These are phyloP conservation scores for Mimosa bimucronata DNA, from an alignment of 306 rosid genomes.

Conservation along the genomic window DNA sequence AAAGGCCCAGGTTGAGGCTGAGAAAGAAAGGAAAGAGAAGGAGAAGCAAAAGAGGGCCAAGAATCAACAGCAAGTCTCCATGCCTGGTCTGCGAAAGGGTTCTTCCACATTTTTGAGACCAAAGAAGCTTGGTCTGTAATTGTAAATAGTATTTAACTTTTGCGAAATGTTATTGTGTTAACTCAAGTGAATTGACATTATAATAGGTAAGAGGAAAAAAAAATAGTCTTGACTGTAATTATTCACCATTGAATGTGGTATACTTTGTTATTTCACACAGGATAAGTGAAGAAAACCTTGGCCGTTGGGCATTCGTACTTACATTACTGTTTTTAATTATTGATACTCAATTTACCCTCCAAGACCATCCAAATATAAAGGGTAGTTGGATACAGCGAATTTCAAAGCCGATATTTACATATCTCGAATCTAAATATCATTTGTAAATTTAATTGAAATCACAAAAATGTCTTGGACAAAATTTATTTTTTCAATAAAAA, in stretches of 20 bases:
- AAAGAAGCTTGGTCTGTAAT: slow-evolving; percentile 78
- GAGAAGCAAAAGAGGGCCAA: slow-evolving; percentile 68
- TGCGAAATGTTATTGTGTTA: slow-evolving; percentile 5
- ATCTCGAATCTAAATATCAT: too few relatives aligned
- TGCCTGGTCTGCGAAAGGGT: slow-evolving; percentile 78
- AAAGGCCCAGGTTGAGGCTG: slow-evolving; percentile 74
- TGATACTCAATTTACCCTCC: too few relatives aligned
- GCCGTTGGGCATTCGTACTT: too few relatives aligned
- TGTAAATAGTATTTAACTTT: slow-evolving; percentile 22
- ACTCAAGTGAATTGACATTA: not conserved
- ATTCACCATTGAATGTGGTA: not conserved
- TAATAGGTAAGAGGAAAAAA: not conserved
- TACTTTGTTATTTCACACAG: not conserved
- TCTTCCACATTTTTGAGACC: slow-evolving; percentile 85
- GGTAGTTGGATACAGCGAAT: too few relatives aligned
- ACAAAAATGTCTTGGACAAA: too few relatives aligned
- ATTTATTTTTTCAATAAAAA: too few relatives aligned
- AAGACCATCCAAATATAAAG: too few relatives aligned
- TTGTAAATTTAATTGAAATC: too few relatives aligned
- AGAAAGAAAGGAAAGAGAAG: slow-evolving; percentile 55
- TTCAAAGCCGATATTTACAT: too few relatives aligned
- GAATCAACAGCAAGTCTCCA: slow-evolving; percentile 77
- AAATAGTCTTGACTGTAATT: slow-evolving; percentile 19
- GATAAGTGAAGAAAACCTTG: not conserved
- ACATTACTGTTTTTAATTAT: too few relatives aligned